A percentile compares a stretch with the other conserved stretches of the same genome.
These are phyloP conservation scores for Globisporangium parvum DNA, from an alignment of 352 stramenopile genomes.

Conservation along the genomic window DNA sequence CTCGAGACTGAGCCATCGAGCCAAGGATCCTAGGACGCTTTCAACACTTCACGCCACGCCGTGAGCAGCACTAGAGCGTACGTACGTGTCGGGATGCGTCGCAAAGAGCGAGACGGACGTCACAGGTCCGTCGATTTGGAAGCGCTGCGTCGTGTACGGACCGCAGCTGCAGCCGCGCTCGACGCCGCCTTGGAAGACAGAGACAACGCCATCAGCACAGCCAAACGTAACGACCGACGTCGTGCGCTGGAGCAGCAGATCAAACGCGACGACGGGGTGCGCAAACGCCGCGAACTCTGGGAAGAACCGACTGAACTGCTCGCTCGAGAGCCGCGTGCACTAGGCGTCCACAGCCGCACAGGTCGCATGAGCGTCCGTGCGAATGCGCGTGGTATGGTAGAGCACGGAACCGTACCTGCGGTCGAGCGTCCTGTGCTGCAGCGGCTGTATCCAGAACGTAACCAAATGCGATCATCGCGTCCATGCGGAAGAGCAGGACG, in stretches of 20 bases:
- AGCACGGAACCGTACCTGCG: not conserved
- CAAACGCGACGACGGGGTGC: conserved; percentile 46
- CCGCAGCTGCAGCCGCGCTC: conserved; percentile 27
- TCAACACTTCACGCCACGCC: not conserved
- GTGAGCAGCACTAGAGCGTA: not conserved
- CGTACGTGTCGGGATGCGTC: too few species aligned
- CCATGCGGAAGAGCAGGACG: conserved; percentile 52
- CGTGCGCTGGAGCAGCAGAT: conserved; percentile 19
- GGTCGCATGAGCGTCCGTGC: not conserved
- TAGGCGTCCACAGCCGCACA: conserved; percentile 3
- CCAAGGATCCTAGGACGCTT: not conserved
- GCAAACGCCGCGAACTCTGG: conserved; percentile 56
- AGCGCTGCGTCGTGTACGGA: conserved; percentile 40
- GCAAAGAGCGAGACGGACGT: conserved; percentile 53
- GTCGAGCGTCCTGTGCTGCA: too few species aligned
- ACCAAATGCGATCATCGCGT: conserved; percentile 57
- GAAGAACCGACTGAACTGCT: conserved; percentile 67
- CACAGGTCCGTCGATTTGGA: conserved; percentile 55
- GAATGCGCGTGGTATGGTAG: not conserved
- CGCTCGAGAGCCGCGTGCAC: conserved; percentile 44
- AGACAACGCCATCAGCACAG: conserved; percentile 59
- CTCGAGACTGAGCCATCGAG: too few species aligned
- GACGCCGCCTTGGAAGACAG: conserved; percentile 39
- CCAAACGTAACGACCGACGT: conserved; percentile 51
- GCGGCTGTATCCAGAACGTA: conserved; percentile 25